Conservation (phyloP, 202 grass and related monocot genomes). For the Carex arenaria region DNA sequence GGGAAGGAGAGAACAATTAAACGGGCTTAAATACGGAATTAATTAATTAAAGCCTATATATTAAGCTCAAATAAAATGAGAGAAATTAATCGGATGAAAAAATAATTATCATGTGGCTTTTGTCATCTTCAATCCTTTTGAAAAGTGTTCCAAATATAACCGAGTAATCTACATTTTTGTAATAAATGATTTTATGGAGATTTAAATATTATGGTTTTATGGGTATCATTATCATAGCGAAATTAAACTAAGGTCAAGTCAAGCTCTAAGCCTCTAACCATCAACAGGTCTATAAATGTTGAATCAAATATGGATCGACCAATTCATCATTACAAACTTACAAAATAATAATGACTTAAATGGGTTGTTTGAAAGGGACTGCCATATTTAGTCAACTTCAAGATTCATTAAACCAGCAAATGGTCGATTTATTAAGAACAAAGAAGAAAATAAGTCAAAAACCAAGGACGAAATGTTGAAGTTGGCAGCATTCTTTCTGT, state of each 20-base stretch:
- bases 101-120: background rate
- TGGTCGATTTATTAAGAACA: background rate
- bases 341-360: background rate
- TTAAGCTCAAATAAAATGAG: too few species aligned
- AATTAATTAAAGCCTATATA: too few species aligned
- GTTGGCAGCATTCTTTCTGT: background rate
- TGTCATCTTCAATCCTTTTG: background rate
- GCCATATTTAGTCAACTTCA: background rate
- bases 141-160: background rate
- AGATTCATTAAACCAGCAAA: background rate
- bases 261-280: background rate
- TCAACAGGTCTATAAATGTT: background rate
- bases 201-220: background rate
- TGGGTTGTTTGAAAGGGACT: background rate
- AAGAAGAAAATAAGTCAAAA: background rate
- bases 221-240: background rate
- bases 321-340: background rate
- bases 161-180: background rate
- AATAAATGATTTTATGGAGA: background rate
- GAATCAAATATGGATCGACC: background rate
- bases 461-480: background rate
- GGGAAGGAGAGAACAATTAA: too few species aligned
- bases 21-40: too few species aligned
- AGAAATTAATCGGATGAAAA: too few species aligned
- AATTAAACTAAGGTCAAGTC: background rate